Conservation (phyloP, 176 grass and related monocot species). For the Alloteropsis semialata region DNA sequence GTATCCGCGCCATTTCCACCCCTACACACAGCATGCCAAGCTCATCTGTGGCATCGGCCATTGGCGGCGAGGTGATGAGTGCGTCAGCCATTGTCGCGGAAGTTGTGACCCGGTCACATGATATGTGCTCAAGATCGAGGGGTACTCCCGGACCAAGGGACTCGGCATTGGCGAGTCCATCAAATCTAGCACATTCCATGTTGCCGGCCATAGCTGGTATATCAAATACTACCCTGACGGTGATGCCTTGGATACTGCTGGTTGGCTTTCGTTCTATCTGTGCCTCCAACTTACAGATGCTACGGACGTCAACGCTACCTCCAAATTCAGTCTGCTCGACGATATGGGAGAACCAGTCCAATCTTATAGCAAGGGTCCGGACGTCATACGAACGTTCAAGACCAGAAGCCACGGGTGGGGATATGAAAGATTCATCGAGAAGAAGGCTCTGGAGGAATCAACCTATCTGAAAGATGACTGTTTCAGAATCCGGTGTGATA, state of each 20-base stretch:
- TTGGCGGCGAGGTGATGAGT: too few species aligned
- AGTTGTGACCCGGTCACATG: background rate
- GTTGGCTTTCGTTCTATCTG: background rate
- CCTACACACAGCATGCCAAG: too few species aligned
- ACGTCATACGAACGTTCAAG: background rate
- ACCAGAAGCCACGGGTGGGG: background rate
- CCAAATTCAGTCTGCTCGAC: background rate
- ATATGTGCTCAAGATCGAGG: slow-evolving; percentile 11
- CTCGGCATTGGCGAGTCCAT: background rate
- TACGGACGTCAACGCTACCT: background rate
- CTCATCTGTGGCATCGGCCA: too few species aligned
- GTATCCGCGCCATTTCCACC: too few species aligned
- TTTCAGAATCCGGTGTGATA: background rate
- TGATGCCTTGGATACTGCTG: background rate
- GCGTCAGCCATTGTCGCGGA: background rate
- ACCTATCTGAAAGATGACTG: background rate
- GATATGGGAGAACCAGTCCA: background rate
- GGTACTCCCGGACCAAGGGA: slow-evolving; percentile 13
- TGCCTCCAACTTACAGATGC: background rate
- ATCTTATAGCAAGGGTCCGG: background rate
- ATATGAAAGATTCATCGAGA: background rate
- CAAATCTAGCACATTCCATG: background rate
- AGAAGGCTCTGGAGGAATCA: background rate
- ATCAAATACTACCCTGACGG: background rate
- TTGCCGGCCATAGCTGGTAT: background rate